phyloP scores from a whole-genome alignment of 2,329 filamentous ascomycete species.

The Microcyclospora tardicrescens region DNA sequence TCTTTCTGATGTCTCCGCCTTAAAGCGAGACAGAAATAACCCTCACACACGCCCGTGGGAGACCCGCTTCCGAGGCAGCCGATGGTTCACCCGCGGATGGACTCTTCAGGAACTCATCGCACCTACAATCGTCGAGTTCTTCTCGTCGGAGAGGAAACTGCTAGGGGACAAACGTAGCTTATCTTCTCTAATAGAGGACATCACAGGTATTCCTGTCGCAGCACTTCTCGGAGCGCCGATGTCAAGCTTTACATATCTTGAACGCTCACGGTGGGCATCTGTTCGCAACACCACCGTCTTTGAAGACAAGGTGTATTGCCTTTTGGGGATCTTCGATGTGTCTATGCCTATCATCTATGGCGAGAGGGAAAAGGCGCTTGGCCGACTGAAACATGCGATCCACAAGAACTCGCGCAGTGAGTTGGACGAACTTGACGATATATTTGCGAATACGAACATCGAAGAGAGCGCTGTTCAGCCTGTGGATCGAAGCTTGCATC shows the following conservation, averaged over 20 bases:
- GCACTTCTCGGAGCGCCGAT: constrained; percentile 6
- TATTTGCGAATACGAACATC: not conserved
- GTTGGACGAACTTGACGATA: not conserved
- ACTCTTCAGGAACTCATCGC: constrained; percentile 11
- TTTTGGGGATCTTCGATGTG: constrained; percentile 33
- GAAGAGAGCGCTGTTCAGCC: not conserved
- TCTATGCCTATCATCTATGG: constrained; percentile 34
- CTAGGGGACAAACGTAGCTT: constrained; percentile 9
- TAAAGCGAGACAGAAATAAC: not conserved
- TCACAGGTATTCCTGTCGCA: constrained; percentile 17
- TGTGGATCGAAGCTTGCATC: constrained; percentile 1
- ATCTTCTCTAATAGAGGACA: constrained; percentile 5
- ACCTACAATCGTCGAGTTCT: constrained; percentile 5
- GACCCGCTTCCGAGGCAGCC: constrained; percentile 1
- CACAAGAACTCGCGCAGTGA: not conserved
- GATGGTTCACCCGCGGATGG: constrained; percentile 11
- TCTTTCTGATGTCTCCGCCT: constrained; percentile 4
- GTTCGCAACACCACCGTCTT: constrained; percentile 4
- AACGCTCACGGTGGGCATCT: constrained; percentile 6
- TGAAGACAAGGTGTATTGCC: constrained; percentile 33
- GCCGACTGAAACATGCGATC: constrained; percentile 22
- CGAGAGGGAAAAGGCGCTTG: constrained; percentile 14
- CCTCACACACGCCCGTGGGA: not conserved
- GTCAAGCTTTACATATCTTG: constrained; percentile 9
- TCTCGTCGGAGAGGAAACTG: constrained; percentile 6